Evolutionary conservation across 1,284 basidiomycete species (phyloP).

Genomic region (Cutaneotrichosporon dermatis): DNA sequence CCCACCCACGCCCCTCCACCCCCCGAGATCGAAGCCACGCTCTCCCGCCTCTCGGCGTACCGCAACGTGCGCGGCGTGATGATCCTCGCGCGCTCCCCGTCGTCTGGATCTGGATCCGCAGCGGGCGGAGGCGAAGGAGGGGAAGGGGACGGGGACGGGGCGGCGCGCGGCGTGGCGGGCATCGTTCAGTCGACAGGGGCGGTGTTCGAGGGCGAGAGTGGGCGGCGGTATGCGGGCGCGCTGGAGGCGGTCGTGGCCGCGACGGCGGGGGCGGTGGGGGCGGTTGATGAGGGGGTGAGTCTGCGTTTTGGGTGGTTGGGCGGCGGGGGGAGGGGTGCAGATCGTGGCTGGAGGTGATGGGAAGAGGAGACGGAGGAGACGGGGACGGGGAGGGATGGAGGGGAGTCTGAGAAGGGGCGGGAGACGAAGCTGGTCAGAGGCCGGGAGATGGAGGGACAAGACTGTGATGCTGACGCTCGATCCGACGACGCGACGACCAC

Average conservation of each 20-base stretch:
- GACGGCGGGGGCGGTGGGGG: constrained; percentile 64
- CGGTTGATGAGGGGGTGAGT: constrained; percentile 43
- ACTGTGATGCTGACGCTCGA: no score
- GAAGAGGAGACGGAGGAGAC: no score
- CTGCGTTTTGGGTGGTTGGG: no score
- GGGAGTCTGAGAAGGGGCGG: no score
- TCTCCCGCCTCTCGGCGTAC: constrained; percentile 69
- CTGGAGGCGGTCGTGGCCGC: constrained; percentile 73
- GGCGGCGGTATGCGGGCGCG: constrained; percentile 69
- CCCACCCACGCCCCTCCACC: constrained; percentile 49
- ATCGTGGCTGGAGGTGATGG: no score
- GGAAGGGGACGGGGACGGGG: not conserved
- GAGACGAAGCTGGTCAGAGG: no score
- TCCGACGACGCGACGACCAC: no score
- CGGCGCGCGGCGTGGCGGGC: constrained; percentile 17
- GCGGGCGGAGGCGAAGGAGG: not conserved
- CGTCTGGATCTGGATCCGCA: not conserved
- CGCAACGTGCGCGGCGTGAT: constrained; percentile 83
- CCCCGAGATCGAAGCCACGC: constrained; percentile 70
- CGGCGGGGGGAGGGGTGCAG: not conserved
- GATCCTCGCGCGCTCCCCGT: constrained; percentile 60
- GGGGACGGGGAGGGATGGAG: no score
- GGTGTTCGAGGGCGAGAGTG: constrained; percentile 81
- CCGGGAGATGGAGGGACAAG: no score
- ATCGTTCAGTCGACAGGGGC: constrained; percentile 79